These are phyloP conservation scores for Anisodus acutangulus DNA, from an alignment of 257 asterid genomes.

Conservation along the genomic window DNA sequence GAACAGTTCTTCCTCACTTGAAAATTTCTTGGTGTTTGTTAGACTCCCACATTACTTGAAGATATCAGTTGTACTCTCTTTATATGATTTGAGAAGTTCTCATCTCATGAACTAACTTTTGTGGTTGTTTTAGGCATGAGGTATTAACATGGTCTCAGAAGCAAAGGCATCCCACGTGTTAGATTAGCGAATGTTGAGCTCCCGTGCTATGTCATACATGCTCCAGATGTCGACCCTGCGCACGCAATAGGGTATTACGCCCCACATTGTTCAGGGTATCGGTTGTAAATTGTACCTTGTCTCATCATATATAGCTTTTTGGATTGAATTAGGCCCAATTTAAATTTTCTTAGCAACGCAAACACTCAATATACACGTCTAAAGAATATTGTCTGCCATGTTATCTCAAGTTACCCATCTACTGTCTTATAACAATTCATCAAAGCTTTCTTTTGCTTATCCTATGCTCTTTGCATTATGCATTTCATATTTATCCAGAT, in stretches of 20 bases:
- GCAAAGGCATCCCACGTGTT: background rate
- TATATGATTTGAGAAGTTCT: background rate
- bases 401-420: background rate
- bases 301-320: background rate
- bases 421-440: background rate
- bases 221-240: background rate
- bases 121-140: background rate
- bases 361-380: constrained; percentile 1
- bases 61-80: background rate
- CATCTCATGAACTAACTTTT: constrained; percentile 19
- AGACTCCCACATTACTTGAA: background rate
- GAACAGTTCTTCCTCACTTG: background rate
- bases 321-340: background rate
- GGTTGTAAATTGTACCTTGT: background rate
- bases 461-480: background rate
- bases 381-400: constrained; percentile 2
- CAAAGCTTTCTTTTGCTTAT: constrained; percentile 23
- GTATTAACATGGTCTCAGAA: background rate
- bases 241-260: background rate
- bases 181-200: background rate
- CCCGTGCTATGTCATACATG: background rate
- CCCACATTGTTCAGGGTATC: background rate
- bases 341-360: background rate
- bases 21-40: background rate
- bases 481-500: background rate